phyloP scores from a whole-genome alignment of 2,329 filamentous ascomycete genomes.

The Calonectria henricotiae region DNA sequence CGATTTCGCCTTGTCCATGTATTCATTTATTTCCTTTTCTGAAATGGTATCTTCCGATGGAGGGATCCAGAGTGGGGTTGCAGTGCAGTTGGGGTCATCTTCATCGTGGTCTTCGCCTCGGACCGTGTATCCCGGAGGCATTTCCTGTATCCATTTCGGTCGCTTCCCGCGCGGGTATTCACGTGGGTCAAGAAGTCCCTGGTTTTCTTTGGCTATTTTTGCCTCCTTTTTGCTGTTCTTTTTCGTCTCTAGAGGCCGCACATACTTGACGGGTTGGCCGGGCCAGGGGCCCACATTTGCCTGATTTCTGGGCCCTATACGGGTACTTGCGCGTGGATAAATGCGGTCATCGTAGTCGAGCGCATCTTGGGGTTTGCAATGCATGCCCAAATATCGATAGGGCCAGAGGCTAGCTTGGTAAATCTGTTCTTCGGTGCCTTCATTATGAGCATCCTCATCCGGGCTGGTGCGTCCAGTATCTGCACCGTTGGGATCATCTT shows the following conservation, averaged over 20 bases:
- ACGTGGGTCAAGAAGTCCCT: slow-evolving; percentile 86
- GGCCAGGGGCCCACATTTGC: slow-evolving; percentile 89
- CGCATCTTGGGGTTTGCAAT: slow-evolving; percentile 95
- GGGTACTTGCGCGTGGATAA: slow-evolving; percentile 94
- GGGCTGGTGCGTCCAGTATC: slow-evolving; percentile 78
- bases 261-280: slow-evolving; percentile 88
- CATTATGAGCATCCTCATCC: slow-evolving; percentile 70
- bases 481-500: slow-evolving; percentile 74
- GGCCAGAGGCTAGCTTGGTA: slow-evolving; percentile 96
- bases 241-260: slow-evolving; percentile 90
- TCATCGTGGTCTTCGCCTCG: slow-evolving; percentile 85
- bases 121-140: slow-evolving; percentile 87
- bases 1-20: slow-evolving; percentile 79
- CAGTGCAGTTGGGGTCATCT: slow-evolving; percentile 82
- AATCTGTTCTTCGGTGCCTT: slow-evolving; percentile 86
- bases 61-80: slow-evolving; percentile 85
- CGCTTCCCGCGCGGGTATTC: slow-evolving; percentile 84
- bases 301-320: slow-evolving; percentile 92
- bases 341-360: slow-evolving; percentile 98
- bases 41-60: slow-evolving; percentile 69
- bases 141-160: slow-evolving; percentile 94
- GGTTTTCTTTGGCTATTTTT: slow-evolving; percentile 85
- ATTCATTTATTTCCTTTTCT: slow-evolving; percentile 79
- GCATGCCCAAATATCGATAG: slow-evolving; percentile 94
- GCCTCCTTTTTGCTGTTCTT: slow-evolving; percentile 85